phyloP scores from a whole-genome alignment of 2,329 filamentous ascomycete genomes.

The Fusarium floridanum region DNA sequence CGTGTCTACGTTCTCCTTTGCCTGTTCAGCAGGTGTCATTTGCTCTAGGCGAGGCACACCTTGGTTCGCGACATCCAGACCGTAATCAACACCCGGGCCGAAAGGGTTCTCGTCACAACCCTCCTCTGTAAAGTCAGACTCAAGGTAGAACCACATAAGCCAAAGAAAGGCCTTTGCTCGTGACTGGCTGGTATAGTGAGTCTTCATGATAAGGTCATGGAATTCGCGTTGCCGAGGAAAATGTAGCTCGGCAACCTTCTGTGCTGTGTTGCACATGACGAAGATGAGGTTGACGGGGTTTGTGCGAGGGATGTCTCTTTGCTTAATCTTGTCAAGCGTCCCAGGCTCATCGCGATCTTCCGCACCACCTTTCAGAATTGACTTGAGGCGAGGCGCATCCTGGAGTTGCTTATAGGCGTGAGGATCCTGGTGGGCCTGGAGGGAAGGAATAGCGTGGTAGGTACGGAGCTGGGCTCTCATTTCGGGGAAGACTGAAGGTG shows the following conservation, averaged over 20 bases:
- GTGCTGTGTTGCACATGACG: constrained; percentile 88
- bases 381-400: constrained; percentile 95
- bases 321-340: constrained; percentile 85
- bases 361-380: constrained; percentile 95
- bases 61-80: constrained; percentile 73
- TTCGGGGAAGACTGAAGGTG: constrained; percentile 89
- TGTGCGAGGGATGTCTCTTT: constrained; percentile 75
- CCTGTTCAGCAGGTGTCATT: constrained; percentile 75
- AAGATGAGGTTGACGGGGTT: constrained; percentile 99
- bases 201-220: constrained; percentile 95
- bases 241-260: constrained; percentile 92
- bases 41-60: constrained; percentile 76
- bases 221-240: constrained; percentile 90
- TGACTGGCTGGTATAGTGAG: constrained; percentile 83
- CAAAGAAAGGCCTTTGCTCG: constrained; percentile 92
- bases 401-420: constrained; percentile 98
- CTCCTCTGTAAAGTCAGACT: constrained; percentile 92
- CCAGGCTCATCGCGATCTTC: constrained; percentile 89
- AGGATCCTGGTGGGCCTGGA: constrained; percentile 94
- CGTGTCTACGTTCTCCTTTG: constrained; percentile 80
- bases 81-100: constrained; percentile 77
- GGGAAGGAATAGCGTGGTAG: constrained; percentile 96
- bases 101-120: constrained; percentile 93
- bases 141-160: constrained; percentile 99
- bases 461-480: constrained; percentile 98